Evolutionary conservation across 805 yeast genomes (phyloP).

Genomic region (Ogataea parapolymorpha): DNA sequence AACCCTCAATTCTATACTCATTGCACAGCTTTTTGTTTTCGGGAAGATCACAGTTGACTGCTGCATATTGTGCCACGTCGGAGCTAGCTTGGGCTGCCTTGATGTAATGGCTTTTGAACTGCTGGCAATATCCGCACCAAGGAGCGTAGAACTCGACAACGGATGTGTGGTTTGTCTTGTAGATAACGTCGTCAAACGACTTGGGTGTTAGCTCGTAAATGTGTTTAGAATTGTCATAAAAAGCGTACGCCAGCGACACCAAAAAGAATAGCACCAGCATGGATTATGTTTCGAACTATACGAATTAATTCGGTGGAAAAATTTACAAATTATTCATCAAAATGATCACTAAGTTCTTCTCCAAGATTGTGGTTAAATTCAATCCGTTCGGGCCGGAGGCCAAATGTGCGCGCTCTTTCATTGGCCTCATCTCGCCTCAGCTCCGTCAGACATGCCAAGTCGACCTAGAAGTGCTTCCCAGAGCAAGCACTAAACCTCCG

Average conservation of each 20-base stretch:
- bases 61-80: constrained; percentile 62
- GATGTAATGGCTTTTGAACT: constrained; percentile 59
- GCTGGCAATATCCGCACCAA: constrained; percentile 95
- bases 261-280: constrained; percentile 4
- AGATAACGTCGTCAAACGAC: constrained; percentile 64
- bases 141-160: constrained; percentile 92
- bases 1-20: constrained; percentile 64
- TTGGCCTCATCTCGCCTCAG: constrained; percentile 77
- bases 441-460: constrained; percentile 60
- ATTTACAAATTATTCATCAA: background rate
- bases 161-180: constrained; percentile 70
- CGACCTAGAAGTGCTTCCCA: constrained; percentile 58
- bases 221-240: constrained; percentile 24
- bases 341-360: constrained; percentile 90
- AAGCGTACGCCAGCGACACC: constrained; percentile 10
- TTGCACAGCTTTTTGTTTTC: constrained; percentile 68
- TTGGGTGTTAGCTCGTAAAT: constrained; percentile 27
- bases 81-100: constrained; percentile 61
- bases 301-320: background rate
- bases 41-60: constrained; percentile 81
- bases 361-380: constrained; percentile 71
- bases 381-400: constrained; percentile 75
- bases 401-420: constrained; percentile 73
- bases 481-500: constrained; percentile 48
- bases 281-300: background rate